Evolutionary conservation across 2,329 filamentous ascomycete genomes (phyloP).

Genomic region (Teratosphaeria nubilosa): DNA sequence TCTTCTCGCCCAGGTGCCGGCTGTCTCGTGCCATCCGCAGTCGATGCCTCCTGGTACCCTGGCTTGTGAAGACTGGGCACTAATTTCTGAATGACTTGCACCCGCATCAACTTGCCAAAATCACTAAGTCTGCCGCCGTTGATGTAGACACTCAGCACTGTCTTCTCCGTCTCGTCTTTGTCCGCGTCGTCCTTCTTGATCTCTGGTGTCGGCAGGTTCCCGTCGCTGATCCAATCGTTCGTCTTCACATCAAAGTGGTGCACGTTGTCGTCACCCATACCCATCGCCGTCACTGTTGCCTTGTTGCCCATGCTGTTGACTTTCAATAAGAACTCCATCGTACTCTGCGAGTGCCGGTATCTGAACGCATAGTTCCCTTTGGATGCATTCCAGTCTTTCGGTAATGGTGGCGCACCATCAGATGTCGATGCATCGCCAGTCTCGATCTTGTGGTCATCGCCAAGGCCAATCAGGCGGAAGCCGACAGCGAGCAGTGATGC

Average conservation of each 20-base stretch:
- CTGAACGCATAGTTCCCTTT: conserved; percentile 66
- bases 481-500: conserved; percentile 70
- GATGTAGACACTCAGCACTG: conserved; percentile 56
- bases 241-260: conserved; percentile 63
- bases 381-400: conserved; percentile 68
- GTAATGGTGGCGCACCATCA: conserved; percentile 52
- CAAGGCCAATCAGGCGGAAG: conserved; percentile 73
- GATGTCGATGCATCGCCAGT: conserved; percentile 13
- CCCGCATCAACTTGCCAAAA: conserved; percentile 61
- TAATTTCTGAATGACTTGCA: conserved; percentile 74
- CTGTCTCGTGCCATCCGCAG: conserved; percentile 1
- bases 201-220: conserved; percentile 42
- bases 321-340: conserved; percentile 74
- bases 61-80: conserved; percentile 67
- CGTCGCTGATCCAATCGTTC: conserved; percentile 63
- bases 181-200: conserved; percentile 8
- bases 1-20: conserved; percentile 16
- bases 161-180: conserved; percentile 31
- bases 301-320: conserved; percentile 73
- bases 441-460: conserved; percentile 62
- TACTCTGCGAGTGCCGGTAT: conserved; percentile 76
- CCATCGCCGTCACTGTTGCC: conserved; percentile 72
- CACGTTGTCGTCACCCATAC: conserved; percentile 70
- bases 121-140: conserved; percentile 57
- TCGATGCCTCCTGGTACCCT: conserved; percentile 57